phyloP scores from a whole-genome alignment of 2,329 filamentous ascomycete species.

The Fusarium sp. region DNA sequence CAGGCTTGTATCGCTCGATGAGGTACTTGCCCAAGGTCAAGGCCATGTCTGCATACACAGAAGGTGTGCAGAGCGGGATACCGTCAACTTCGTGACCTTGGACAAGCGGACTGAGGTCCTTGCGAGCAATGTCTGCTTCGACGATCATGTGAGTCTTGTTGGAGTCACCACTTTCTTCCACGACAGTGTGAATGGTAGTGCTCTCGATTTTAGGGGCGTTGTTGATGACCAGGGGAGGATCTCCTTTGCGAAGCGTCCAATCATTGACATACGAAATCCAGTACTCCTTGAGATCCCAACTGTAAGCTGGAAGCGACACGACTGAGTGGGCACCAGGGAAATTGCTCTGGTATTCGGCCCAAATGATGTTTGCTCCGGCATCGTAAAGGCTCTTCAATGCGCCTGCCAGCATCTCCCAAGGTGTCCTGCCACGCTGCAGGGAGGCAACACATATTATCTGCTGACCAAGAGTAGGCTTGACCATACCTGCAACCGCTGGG shows the following conservation, averaged over 20 bases:
- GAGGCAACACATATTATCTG: conserved; percentile 38
- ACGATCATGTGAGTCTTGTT: conserved; percentile 34
- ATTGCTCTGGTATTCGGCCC: conserved; percentile 52
- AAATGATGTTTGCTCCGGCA: conserved; percentile 31
- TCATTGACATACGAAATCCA: conserved; percentile 77
- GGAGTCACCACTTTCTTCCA: conserved; percentile 37
- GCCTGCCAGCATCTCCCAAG: conserved; percentile 24
- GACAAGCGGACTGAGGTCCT: conserved; percentile 36
- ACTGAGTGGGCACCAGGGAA: conserved; percentile 53
- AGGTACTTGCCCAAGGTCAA: conserved; percentile 37
- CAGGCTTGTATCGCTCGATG: conserved; percentile 25
- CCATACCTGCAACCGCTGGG: conserved; percentile 40
- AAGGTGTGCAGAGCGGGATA: conserved; percentile 39
- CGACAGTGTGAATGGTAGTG: conserved; percentile 35
- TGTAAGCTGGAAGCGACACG: conserved; percentile 77
- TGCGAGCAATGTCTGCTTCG: conserved; percentile 39
- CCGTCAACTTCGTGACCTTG: conserved; percentile 44
- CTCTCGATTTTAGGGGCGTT: conserved; percentile 28
- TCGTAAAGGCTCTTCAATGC: conserved; percentile 32
- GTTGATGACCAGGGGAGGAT: conserved; percentile 39
- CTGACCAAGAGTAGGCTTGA: conserved; percentile 31
- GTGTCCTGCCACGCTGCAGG: conserved; percentile 20
- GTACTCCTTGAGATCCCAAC: conserved; percentile 82
- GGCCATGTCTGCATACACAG: conserved; percentile 42
- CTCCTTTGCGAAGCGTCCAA: conserved; percentile 77